phyloP scores from a whole-genome alignment of 805 yeast genomes.

The Priceomyces castillae region DNA sequence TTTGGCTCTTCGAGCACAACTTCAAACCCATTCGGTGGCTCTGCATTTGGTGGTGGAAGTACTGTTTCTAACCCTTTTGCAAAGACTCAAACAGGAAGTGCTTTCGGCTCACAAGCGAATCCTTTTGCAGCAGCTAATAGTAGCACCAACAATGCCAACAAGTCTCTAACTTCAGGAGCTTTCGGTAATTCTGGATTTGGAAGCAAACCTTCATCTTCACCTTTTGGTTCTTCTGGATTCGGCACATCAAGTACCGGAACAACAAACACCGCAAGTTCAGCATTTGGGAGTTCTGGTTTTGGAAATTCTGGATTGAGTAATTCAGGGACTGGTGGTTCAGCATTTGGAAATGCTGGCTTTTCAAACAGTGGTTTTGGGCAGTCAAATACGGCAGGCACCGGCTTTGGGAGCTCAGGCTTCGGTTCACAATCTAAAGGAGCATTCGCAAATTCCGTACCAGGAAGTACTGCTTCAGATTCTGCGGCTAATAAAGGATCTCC shows the following conservation, averaged over 20 bases:
- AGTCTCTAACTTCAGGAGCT: constrained; percentile 4
- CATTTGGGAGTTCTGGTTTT: constrained; percentile 17
- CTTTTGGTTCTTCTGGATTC: constrained; percentile 10
- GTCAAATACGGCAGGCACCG: background rate
- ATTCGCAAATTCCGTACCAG: background rate
- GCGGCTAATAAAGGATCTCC: background rate
- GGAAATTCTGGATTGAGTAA: constrained; percentile 11
- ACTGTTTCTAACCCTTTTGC: background rate
- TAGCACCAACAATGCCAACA: background rate
- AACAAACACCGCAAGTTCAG: background rate
- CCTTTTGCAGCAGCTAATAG: constrained; percentile 6
- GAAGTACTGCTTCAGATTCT: background rate
- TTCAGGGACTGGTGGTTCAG: background rate
- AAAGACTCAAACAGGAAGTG: constrained; percentile 3
- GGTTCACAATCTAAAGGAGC: constrained; percentile 4
- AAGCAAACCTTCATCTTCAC: constrained; percentile 1
- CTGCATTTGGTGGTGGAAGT: constrained; percentile 1
- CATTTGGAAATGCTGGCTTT: constrained; percentile 17
- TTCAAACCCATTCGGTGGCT: constrained; percentile 2
- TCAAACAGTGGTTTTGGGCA: constrained; percentile 10
- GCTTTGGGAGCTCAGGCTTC: constrained; percentile 9
- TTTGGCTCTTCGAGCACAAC: constrained; percentile 6
- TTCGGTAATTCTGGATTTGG: constrained; percentile 15
- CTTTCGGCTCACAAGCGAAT: constrained; percentile 6
- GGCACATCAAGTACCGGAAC: constrained; percentile 4